A percentile compares a stretch with the other conserved stretches of the same genome.
These are phyloP conservation scores for Triangularia setosa DNA, from an alignment of 2,329 filamentous ascomycete species.

Conservation along the genomic window DNA sequence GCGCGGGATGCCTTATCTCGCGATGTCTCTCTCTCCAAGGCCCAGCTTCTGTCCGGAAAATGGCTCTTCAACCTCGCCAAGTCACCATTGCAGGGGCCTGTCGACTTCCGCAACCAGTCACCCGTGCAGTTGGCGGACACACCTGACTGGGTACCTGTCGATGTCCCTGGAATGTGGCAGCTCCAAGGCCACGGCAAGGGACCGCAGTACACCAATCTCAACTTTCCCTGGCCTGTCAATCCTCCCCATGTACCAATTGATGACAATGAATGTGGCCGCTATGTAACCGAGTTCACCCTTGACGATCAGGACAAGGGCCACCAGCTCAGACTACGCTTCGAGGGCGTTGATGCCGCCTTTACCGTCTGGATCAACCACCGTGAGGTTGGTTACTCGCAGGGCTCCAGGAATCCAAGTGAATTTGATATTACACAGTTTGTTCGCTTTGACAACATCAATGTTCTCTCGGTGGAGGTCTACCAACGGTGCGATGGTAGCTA, in stretches of 20 bases:
- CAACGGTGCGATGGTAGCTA: conserved; percentile 70
- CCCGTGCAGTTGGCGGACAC: conserved; percentile 24
- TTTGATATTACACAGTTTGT: conserved; percentile 63
- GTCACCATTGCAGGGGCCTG: conserved; percentile 38
- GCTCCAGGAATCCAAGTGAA: conserved; percentile 67
- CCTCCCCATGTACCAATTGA: conserved; percentile 55
- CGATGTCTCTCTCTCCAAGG: conserved; percentile 34
- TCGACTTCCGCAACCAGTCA: conserved; percentile 30
- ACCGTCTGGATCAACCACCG: conserved; percentile 67
- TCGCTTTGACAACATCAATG: conserved; percentile 44
- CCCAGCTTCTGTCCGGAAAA: conserved; percentile 42
- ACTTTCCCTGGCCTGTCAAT: conserved; percentile 58
- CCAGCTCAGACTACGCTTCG: conserved; percentile 66
- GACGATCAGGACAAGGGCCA: conserved; percentile 42
- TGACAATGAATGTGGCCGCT: conserved; percentile 63
- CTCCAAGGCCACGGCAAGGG: conserved; percentile 57
- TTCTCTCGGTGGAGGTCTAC: conserved; percentile 64
- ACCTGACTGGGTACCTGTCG: conserved; percentile 45
- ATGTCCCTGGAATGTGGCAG: conserved; percentile 66
- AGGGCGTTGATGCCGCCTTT: conserved; percentile 70
- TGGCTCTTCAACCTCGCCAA: conserved; percentile 45
- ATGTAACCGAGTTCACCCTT: conserved; percentile 54
- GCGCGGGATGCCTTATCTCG: conserved; percentile 45
- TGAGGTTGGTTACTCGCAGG: conserved; percentile 68
- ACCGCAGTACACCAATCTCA: conserved; percentile 60